Evolutionary conservation across 495 filamentous ascomycete genomes (phyloP).

Genomic region (Platismatia glauca): DNA sequence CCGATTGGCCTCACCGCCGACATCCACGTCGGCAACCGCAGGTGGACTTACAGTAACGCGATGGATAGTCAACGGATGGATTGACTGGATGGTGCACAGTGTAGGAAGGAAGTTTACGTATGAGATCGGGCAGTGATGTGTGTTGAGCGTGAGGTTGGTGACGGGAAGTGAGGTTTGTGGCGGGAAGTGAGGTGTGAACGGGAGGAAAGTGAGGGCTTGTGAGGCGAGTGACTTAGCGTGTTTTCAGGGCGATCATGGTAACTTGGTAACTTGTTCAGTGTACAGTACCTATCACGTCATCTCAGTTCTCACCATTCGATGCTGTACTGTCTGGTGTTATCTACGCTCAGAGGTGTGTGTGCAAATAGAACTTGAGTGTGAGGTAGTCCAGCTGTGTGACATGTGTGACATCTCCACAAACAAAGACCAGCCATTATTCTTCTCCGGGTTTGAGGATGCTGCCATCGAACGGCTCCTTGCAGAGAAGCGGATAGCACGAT

Average conservation of each 20-base stretch:
- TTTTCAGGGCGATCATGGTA: neutral
- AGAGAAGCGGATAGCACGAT: neutral
- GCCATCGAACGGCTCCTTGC: neutral
- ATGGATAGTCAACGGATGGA: neutral
- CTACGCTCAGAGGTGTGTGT: neutral
- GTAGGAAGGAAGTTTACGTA: neutral
- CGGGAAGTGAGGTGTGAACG: neutral
- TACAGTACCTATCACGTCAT: neutral
- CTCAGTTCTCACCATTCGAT: neutral
- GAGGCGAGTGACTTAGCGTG: neutral
- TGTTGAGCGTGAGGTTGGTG: neutral
- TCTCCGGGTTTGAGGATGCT: neutral
- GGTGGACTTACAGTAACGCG: neutral
- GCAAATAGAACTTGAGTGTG: too few relatives aligned
- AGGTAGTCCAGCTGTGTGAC: neutral
- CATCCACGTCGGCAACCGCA: neutral
- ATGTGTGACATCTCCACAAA: neutral
- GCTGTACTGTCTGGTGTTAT: neutral
- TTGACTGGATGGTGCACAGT: neutral
- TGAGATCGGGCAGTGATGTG: neutral
- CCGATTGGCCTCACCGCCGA: neutral
- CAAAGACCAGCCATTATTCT: neutral
- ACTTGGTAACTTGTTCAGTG: neutral
- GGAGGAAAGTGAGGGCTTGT: neutral
- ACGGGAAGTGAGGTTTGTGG: too few relatives aligned